phyloP scores from a whole-genome alignment of 169 alveolate species.

The Neospora caninum region DNA sequence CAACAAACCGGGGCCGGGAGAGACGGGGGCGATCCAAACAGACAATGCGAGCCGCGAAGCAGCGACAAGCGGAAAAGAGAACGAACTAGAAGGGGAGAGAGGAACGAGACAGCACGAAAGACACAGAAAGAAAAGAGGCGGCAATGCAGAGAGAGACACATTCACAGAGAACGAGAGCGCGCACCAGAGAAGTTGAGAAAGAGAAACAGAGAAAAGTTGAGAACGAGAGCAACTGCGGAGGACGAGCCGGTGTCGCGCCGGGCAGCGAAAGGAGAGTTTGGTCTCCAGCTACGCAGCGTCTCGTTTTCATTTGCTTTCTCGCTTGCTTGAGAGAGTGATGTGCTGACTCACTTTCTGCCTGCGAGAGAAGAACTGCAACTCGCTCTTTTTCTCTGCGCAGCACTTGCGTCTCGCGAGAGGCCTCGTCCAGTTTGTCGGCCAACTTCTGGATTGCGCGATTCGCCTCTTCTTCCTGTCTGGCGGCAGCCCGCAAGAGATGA shows the following conservation, averaged over 20 bases:
- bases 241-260: neutral
- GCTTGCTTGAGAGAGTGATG: no score
- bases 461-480: constrained; percentile 7
- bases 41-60: no score
- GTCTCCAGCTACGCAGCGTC: neutral
- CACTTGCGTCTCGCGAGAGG: neutral
- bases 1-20: no score
- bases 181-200: neutral
- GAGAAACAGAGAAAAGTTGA: neutral
- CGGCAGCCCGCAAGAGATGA: neutral
- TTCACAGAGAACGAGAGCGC: neutral
- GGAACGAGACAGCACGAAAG: neutral
- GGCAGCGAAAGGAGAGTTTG: neutral
- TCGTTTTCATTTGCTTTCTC: neutral
- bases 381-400: neutral
- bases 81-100: neutral
- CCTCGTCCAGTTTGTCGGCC: neutral
- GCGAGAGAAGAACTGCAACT: neutral
- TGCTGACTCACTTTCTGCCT: constrained; percentile 12
- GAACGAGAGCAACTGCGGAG: neutral
- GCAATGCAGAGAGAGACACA: neutral
- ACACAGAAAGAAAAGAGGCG: neutral
- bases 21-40: no score
- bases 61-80: neutral
- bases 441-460: constrained; percentile 1